Conservation (phyloP, 2,329 filamentous ascomycete genomes). For the Penicillium frequentans region DNA sequence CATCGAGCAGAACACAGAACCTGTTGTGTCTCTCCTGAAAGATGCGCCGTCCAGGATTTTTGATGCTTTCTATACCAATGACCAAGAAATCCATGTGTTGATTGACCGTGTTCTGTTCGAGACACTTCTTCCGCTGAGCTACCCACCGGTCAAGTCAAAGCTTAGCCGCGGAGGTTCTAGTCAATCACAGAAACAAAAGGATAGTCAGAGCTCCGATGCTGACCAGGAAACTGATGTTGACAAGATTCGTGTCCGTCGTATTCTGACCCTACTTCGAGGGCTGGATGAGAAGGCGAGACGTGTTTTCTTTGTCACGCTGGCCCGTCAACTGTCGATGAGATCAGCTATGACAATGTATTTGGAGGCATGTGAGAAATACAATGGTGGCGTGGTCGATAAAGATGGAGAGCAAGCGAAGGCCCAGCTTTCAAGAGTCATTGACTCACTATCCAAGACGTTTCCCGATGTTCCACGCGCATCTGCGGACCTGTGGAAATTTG, state of each 20-base stretch:
- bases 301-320: slow-evolving; percentile 85
- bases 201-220: slow-evolving; percentile 35
- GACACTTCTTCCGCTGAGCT: slow-evolving; percentile 83
- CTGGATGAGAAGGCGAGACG: slow-evolving; percentile 76
- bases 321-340: slow-evolving; percentile 72
- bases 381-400: slow-evolving; percentile 73
- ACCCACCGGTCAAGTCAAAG: slow-evolving; percentile 68
- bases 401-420: slow-evolving; percentile 66
- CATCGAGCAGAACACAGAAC: slow-evolving; percentile 78
- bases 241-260: slow-evolving; percentile 77
- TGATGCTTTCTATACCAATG: slow-evolving; percentile 86
- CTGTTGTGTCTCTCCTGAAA: slow-evolving; percentile 70
- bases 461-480: slow-evolving; percentile 72
- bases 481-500: slow-evolving; percentile 83
- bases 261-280: slow-evolving; percentile 76
- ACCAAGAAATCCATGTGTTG: slow-evolving; percentile 78
- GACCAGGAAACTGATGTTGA: slow-evolving; percentile 46
- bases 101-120: slow-evolving; percentile 86
- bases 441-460: slow-evolving; percentile 71
- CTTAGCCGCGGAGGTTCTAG: slow-evolving; percentile 47
- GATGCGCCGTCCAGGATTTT: slow-evolving; percentile 83
- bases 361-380: slow-evolving; percentile 82
- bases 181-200: slow-evolving; percentile 57
- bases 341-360: slow-evolving; percentile 75
- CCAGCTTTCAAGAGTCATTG: slow-evolving; percentile 70